phyloP scores from a whole-genome alignment of 2,329 filamentous ascomycete species.

The Epichloe sibirici region DNA sequence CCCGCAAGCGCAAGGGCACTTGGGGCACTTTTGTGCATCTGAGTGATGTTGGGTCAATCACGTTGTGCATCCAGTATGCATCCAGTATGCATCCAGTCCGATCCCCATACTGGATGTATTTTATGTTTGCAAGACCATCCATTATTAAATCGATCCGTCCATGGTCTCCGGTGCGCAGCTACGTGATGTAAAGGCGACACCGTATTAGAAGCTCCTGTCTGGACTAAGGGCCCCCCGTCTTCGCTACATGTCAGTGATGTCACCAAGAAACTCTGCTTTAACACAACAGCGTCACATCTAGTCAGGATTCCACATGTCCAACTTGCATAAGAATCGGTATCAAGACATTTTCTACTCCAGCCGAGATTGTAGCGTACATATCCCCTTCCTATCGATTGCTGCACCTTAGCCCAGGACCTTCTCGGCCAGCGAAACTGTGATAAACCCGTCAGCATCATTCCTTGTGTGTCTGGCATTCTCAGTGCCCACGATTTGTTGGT shows the following conservation, averaged over 20 bases:
- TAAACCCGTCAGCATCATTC: background rate
- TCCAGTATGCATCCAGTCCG: background rate
- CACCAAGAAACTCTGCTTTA: no score
- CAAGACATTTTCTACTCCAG: background rate
- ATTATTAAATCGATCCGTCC: no score
- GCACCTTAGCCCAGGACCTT: constrained; percentile 28
- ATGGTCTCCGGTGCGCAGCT: no score
- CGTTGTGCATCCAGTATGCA: background rate
- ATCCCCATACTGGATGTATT: background rate
- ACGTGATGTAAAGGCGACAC: no score
- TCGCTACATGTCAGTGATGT: no score
- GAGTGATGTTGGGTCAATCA: background rate
- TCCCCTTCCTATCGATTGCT: background rate
- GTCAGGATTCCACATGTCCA: no score
- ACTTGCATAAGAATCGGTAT: background rate
- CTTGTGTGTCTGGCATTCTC: background rate
- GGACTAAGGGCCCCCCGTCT: no score
- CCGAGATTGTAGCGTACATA: background rate
- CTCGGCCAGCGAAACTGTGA: constrained; percentile 36
- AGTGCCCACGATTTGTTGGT: background rate
- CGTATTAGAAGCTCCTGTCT: no score
- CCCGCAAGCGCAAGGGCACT: no score
- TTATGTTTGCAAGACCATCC: no score
- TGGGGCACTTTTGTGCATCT: no score
- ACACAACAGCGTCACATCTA: no score